Conservation (phyloP, 2,329 filamentous ascomycete genomes). For the Cercospora zeae-maydis region DNA sequence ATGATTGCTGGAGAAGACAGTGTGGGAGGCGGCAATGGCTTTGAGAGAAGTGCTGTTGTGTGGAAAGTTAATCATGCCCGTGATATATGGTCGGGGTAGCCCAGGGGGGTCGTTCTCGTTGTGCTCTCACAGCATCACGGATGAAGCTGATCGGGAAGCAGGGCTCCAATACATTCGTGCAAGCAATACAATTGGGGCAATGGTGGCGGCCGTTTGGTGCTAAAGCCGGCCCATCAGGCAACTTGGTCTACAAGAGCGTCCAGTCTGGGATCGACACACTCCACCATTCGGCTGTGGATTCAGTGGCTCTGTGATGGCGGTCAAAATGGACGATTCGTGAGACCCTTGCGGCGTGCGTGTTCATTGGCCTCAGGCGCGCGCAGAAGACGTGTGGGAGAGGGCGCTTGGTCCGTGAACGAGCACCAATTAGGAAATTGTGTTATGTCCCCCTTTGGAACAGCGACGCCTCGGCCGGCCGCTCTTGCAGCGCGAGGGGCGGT, state of each 20-base stretch:
- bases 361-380: constrained; percentile 26
- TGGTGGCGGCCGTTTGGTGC: constrained; percentile 31
- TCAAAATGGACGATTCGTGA: constrained; percentile 20
- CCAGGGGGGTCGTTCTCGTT: constrained; percentile 29
- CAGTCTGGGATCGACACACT: constrained; percentile 23
- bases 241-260: constrained; percentile 20
- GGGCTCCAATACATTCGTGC: constrained; percentile 30
- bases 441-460: constrained; percentile 13
- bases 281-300: constrained; percentile 19
- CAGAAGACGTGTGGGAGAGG: constrained; percentile 15
- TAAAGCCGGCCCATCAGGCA: constrained; percentile 31
- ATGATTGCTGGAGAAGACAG: constrained; percentile 7
- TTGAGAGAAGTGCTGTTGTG: constrained; percentile 10
- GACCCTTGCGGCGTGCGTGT: constrained; percentile 17
- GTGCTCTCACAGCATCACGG: constrained; percentile 24
- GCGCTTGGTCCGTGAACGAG: constrained; percentile 14
- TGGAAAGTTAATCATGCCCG: constrained; percentile 18
- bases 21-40: constrained; percentile 9
- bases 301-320: constrained; percentile 28
- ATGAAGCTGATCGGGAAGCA: constrained; percentile 27
- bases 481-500: constrained; percentile 5
- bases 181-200: constrained; percentile 30
- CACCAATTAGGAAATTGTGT: neutral
- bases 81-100: constrained; percentile 18
- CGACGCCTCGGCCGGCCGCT: constrained; percentile 20